Conservation (phyloP, 495 filamentous ascomycete species). For the Diplogelasinospora grovesii region DNA sequence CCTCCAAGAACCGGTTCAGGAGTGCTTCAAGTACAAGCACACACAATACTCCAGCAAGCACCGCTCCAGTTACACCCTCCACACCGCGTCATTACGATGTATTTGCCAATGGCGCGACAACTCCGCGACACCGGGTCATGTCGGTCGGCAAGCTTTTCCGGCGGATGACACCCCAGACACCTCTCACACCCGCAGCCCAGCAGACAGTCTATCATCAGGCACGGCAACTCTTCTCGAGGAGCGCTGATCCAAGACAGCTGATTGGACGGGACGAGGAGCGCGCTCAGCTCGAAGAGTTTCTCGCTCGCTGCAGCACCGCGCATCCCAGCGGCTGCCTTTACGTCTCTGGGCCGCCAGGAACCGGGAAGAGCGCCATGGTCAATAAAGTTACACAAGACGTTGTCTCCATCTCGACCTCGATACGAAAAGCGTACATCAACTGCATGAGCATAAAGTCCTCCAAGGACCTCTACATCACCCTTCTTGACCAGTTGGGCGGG, state of each 20-base stretch:
- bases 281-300: slow-evolving; percentile 60
- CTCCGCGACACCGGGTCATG: slow-evolving; percentile 44
- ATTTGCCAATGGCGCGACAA: slow-evolving; percentile 36
- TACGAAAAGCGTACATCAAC: slow-evolving; percentile 77
- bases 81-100: slow-evolving; percentile 53
- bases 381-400: slow-evolving; percentile 64
- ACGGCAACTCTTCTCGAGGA: slow-evolving; percentile 78
- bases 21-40: slow-evolving; percentile 11
- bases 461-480: slow-evolving; percentile 68
- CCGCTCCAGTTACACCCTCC: slow-evolving; percentile 55
- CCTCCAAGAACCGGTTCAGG: slow-evolving; percentile 18
- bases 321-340: slow-evolving; percentile 80
- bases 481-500: slow-evolving; percentile 49
- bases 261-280: slow-evolving; percentile 80
- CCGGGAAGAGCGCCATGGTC: slow-evolving; percentile 92
- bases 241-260: slow-evolving; percentile 64
- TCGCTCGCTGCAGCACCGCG: slow-evolving; percentile 54
- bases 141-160: slow-evolving; percentile 44
- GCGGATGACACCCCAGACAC: slow-evolving; percentile 52
- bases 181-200: slow-evolving; percentile 53
- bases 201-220: slow-evolving; percentile 79
- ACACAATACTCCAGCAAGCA: slow-evolving; percentile 9
- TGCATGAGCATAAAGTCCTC: slow-evolving; percentile 91
- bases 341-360: slow-evolving; percentile 91
- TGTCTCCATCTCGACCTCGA: slow-evolving; percentile 34